Evolutionary conservation across 148 eudicot species (phyloP), one percentile per base, ranked within the genome.

Genomic region (Camellia sinensis): DNA sequence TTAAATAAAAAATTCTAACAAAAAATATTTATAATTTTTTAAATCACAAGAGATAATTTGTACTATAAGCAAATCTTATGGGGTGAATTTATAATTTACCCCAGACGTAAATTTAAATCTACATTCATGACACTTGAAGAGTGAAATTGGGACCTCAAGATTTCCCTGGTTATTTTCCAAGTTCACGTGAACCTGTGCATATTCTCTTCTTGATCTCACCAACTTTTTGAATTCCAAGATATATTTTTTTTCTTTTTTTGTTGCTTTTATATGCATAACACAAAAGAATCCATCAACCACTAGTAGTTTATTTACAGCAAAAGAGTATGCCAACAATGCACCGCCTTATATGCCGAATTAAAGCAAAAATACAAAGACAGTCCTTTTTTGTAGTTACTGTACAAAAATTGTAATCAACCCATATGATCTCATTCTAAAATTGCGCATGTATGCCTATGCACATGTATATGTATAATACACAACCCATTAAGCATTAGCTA

Each of bases 271-370:
- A 40, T 15, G 43, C 22, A 2, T 29, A 43, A 37, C 15, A 10
- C 40, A 44, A 18, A 3, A 60, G 19, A 60, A n/a, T 41, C 12
- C 56, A 19, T 6, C 2, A 43, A n/a, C 37, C 37, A 8, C 37
- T 2, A 43, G 18, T n/a, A 18, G 29, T 59, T 61, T 61, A 8
- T 43, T 19, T 61, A 18, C 14, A 60, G 15, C n/a, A 56, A 41
- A 45, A 61, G 68, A 40, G 9, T 73, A 54, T 37, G 63, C 12
- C 9, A 17, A 29, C 67, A n/a, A 46, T 71, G 74, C 59, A 71
- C 75, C 75, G 75, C 74, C 74, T 48, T 5, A 2, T 14, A 9
- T 61, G 59, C 77, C 67, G 52, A 14, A 62, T n/a, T 41, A 21
- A 43, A 60, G 67, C 8, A 18, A 74, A 74, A 60, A 6, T 59